These are phyloP conservation scores for Cystobasidium onofrii DNA, from an alignment of 768 basidiomycete genomes.

Conservation along the genomic window DNA sequence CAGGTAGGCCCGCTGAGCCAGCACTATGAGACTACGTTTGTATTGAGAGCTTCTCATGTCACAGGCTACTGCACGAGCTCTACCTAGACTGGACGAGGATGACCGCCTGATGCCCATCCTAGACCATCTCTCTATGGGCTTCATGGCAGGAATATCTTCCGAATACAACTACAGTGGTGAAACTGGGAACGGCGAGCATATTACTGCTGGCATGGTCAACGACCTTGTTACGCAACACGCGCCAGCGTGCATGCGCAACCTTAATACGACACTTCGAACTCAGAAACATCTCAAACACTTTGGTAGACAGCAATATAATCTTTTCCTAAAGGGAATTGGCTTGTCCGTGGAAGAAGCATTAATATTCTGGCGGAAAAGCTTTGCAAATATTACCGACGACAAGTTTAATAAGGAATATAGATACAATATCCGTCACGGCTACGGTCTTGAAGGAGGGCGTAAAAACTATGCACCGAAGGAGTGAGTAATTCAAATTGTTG, in stretches of 20 bases:
- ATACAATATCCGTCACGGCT: conserved; percentile 94
- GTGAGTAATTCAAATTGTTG: conserved; percentile 47
- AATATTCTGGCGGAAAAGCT: conserved; percentile 83
- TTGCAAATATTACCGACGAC: conserved; percentile 70
- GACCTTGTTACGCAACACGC: conserved; percentile 77
- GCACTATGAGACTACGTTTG: background rate
- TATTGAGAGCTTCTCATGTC: background rate
- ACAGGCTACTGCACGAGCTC: conserved; percentile 71
- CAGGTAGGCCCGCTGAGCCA: conserved; percentile 53
- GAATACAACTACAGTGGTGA: conserved; percentile 60
- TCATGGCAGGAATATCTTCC: conserved; percentile 78
- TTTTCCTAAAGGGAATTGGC: conserved; percentile 95
- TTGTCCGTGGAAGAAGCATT: conserved; percentile 89
- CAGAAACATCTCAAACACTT: conserved; percentile 87
- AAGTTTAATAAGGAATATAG: conserved; percentile 96
- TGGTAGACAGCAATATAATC: conserved; percentile 77
- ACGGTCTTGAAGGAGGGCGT: conserved; percentile 85
- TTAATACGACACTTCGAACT: conserved; percentile 67
- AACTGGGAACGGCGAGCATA: conserved; percentile 55
- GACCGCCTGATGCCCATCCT: conserved; percentile 80
- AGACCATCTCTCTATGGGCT: conserved; percentile 83
- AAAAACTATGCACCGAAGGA: conserved; percentile 89
- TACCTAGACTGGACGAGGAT: conserved; percentile 90
- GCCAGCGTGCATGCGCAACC: conserved; percentile 87
- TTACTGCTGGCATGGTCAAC: conserved; percentile 92